Conservation (phyloP, 768 basidiomycete species). For the Rubroboletus satanas region DNA sequence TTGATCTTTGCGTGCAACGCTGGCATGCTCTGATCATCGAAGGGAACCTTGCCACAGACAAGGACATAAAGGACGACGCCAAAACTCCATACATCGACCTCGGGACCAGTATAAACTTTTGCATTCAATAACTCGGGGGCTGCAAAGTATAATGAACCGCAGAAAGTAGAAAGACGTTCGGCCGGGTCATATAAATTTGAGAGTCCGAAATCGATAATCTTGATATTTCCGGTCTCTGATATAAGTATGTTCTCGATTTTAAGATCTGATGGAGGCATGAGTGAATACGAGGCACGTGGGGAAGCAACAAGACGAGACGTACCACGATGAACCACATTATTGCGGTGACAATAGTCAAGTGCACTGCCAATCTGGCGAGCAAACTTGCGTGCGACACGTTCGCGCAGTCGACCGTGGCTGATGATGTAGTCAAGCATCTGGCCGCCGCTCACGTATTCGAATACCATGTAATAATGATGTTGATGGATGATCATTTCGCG, state of each 20-base stretch:
- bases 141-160: constrained; percentile 97
- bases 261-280: constrained; percentile 50
- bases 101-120: constrained; percentile 93
- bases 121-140: constrained; percentile 97
- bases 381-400: constrained; percentile 95
- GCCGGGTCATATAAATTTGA: constrained; percentile 91
- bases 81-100: constrained; percentile 99
- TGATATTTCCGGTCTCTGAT: constrained; percentile 97
- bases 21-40: constrained; percentile 99
- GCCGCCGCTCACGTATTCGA: constrained; percentile 97
- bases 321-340: constrained; percentile 96
- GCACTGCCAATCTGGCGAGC: constrained; percentile 96
- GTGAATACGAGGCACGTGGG: constrained; percentile 5
- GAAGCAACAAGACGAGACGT: constrained; percentile 14
- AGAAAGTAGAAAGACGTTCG: constrained; percentile 86
- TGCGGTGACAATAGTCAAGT: constrained; percentile 94
- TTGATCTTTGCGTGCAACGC: constrained; percentile 99
- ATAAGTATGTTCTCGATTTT: constrained; percentile 99
- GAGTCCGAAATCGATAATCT: constrained; percentile 98
- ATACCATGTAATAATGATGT: constrained; percentile 99
- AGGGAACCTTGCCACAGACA: constrained; percentile 98
- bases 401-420: constrained; percentile 91
- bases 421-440: constrained; percentile 99
- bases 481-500: constrained; percentile 97
- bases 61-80: constrained; percentile 97